These are phyloP conservation scores for Talaromyces stipitatus DNA, from an alignment of 495 filamentous ascomycete species.

Conservation along the genomic window DNA sequence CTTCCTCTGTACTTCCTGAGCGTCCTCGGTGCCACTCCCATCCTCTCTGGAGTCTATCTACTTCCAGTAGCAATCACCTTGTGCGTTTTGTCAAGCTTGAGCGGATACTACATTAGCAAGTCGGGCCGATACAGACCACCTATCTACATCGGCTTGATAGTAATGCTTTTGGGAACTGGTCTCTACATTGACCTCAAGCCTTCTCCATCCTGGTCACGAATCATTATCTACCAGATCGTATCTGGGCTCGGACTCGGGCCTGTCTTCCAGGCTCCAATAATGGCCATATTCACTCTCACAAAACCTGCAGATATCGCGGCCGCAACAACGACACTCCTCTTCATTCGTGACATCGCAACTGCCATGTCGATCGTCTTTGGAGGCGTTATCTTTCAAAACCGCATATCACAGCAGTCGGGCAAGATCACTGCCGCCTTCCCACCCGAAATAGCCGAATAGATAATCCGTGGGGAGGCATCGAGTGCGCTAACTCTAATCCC, in stretches of 20 bases:
- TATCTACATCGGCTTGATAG: conserved; percentile 41
- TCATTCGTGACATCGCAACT: conserved; percentile 41
- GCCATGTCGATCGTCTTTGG: conserved; percentile 47
- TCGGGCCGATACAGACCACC: conserved; percentile 46
- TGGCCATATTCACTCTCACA: conserved; percentile 49
- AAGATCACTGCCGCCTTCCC: conserved; percentile 29
- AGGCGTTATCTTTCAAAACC: conserved; percentile 50
- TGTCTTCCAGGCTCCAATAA: conserved; percentile 49
- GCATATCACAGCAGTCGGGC: conserved; percentile 34
- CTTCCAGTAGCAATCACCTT: conserved; percentile 66
- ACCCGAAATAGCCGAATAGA: conserved; percentile 16
- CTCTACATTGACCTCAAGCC: conserved; percentile 40
- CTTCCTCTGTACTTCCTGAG: conserved; percentile 74
- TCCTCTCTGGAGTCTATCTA: conserved; percentile 72
- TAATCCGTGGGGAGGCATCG: conserved; percentile 13
- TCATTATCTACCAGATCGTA: conserved; percentile 47
- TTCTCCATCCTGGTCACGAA: conserved; percentile 39
- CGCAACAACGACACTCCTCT: conserved; percentile 43
- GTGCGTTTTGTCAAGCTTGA: conserved; percentile 51
- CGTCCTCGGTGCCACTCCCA: conserved; percentile 61
- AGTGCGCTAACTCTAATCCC: conserved; percentile 28
- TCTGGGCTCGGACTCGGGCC: conserved; percentile 47
- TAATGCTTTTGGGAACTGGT: conserved; percentile 49
- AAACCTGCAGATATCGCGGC: conserved; percentile 43
- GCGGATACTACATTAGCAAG: conserved; percentile 66